Base-by-base conservation (phyloP, 129 eudicot species). In the Daucus carota region DNA sequence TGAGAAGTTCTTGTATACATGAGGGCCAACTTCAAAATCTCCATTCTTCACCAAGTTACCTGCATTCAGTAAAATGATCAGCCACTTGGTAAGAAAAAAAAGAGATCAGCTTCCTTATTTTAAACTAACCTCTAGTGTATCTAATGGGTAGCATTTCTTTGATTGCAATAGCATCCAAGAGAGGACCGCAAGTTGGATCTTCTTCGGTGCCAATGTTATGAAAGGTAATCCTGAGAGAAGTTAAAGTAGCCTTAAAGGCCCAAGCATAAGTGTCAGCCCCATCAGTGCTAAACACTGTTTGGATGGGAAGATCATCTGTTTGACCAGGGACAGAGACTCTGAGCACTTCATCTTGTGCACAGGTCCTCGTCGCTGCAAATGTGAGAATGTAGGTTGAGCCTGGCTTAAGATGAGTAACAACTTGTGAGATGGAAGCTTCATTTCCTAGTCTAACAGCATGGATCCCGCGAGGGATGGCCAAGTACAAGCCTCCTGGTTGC, bases 31-130 rank as follows among this genome's bases (percentile, higher is more conserved):
- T 73, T 90, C 96, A 63, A 90, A 88, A 69, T 76, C 85, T 4
- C 91, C 96, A 76, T 88, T 90, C 73, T 88, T 90, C 77, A 90
- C 83, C 81, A 88, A 76, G 84, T 91, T 84, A 42, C 86, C 91
- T 87, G 77, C 42, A 40, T 4, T 0, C 44, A 72, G 12, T 36
- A 29, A 38, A 24, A 54, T 11, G 10, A 15, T 29, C 11, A 5
- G 45, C 42, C 63, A n/a, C n/a, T n/a, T n/a, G n/a, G n/a, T n/a
- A n/a, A n/a, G n/a, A n/a, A n/a, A n/a, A n/a, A n/a, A n/a, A n/a
- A n/a, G n/a, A n/a, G n/a, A n/a, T n/a, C n/a, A n/a, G n/a, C n/a
- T n/a, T n/a, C n/a, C n/a, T n/a, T n/a, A n/a, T n/a, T n/a, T n/a
- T n/a, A 77, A 60, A 60, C 29, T 38, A 26, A 85, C 91, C 91